Evolutionary conservation across 768 basidiomycete genomes (phyloP), one percentile per base, ranked within the genome.

Genomic region (Kondoa malvinella): DNA sequence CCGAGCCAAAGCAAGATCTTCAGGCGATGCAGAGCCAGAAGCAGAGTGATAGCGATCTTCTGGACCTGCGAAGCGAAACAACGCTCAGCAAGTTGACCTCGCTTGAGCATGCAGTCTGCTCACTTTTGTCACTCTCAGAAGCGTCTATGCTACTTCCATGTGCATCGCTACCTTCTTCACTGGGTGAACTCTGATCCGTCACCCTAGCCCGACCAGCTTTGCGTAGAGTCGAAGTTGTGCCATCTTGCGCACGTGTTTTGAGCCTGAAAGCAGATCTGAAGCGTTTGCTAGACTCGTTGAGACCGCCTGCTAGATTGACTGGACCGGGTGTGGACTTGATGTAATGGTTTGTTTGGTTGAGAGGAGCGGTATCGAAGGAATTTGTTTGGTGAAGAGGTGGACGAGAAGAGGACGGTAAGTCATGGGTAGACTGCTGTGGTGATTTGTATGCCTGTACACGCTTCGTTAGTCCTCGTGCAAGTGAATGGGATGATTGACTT

Each of bases 251-350:
- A 26, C 60, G 57, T 25, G 60, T 69, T 26, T 69, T 69, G 15
- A 69, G 31, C 21, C 69, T 27, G 62, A 69, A 69, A 32, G 69
- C 69, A 29, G 34, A 57, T 27, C 69, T 8, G 57, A 69, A 69
- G 8, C 69, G 69, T 32, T 66, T 66, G 34, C 34, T 56, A 16
- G 56, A 59, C 56, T 69, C 69, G 29, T 31, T 60, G 40, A 69
- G 60, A n/a, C 69, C 69, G 27, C 58, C 57, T 2, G 65, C 57
- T 2, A 68, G 61, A 29, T 27, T 30, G 61, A 63, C 61, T 27
- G 61, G 61, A 30, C 61, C 61, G 4, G 61, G 61, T 14, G 61
- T 63, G 61, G 61, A 63, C 32, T 63, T 63, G 29, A 12, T 25
- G 25, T 60, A 31, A 14, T 26, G 58, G 27, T 14, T 26, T 14